A percentile compares a stretch with the other conserved stretches of the same genome.
phyloP scores from a whole-genome alignment of 768 basidiomycete species.

The Sporobolomyces phaffii region DNA sequence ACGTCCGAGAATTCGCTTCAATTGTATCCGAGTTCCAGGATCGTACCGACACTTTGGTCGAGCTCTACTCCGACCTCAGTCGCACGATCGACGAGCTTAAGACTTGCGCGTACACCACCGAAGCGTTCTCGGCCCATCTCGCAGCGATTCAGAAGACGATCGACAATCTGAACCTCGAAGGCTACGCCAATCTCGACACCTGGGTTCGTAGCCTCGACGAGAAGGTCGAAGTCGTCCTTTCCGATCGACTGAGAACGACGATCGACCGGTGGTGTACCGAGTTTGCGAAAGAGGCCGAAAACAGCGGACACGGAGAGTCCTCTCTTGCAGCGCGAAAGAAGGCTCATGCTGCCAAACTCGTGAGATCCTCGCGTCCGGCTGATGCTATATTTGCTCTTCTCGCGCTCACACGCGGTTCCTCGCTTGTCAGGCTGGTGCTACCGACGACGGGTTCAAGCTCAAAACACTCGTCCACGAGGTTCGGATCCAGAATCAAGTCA shows the following conservation, averaged over 20 bases:
- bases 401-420: too few relatives aligned
- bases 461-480: slow-evolving; percentile 91
- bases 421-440: background rate
- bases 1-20: slow-evolving; percentile 90
- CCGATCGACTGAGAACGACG: slow-evolving; percentile 67
- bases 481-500: slow-evolving; percentile 96
- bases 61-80: slow-evolving; percentile 77
- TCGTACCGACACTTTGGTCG: slow-evolving; percentile 89
- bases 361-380: background rate
- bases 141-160: slow-evolving; percentile 82
- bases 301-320: background rate
- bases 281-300: slow-evolving; percentile 62
- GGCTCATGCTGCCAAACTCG: slow-evolving; percentile 41
- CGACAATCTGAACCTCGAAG: slow-evolving; percentile 89
- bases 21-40: slow-evolving; percentile 91
- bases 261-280: slow-evolving; percentile 82
- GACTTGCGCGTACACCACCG: slow-evolving; percentile 75
- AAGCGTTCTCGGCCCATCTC: slow-evolving; percentile 74
- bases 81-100: slow-evolving; percentile 78
- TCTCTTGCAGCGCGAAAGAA: slow-evolving; percentile 20
- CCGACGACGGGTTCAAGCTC: slow-evolving; percentile 55
- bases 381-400: background rate
- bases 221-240: slow-evolving; percentile 72
- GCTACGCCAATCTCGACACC: slow-evolving; percentile 85
- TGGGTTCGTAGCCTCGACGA: slow-evolving; percentile 80